Evolutionary conservation across 1,284 basidiomycete genomes (phyloP), one percentile per base, ranked within the genome.

Genomic region (Leccinum pachyderme): DNA sequence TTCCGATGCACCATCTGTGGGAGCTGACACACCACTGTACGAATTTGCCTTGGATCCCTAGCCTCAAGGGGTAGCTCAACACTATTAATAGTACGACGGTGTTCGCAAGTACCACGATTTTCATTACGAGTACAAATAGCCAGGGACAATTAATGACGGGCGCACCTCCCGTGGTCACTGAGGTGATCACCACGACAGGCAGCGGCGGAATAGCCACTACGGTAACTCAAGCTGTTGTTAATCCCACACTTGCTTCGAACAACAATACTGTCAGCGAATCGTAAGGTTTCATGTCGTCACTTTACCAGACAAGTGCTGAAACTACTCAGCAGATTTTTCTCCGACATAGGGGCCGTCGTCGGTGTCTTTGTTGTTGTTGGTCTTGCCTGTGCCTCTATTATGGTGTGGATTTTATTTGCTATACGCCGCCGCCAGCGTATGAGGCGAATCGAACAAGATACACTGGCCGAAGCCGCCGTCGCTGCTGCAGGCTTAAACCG

Each of bases 331-430:
- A 89, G 87, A 54, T 91, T 91, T 70, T 90, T 91, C 71, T 64
- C 71, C 28, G 84, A 89, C 64, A 86, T 83, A 35, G 87, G 87
- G 24, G 89, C 88, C 12, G 89, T 91, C 4, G 83, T 83, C 6
- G 89, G 83, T 46, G 87, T 90, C 24, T 91, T 91, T 63, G 78
- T 88, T 37, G 80, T 91, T 31, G 86, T 89, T 11, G 89, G 87
- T 35, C 77, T 91, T 25, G 83, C 87, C 11, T 80, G 77, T 5
- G 83, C 85, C 1, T 82, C 87, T 9, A 86, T 91, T 55, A 66
- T 84, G 35, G 74, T 90, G 33, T 89, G 84, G 77, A 73, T 88
- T 53, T 70, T 89, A 62, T 89, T 90, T 68, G 86, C 82, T 52
- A 69, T 88, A 56, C 82, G 84, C 24, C 79, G 86, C 41, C 79